Base-by-base conservation (phyloP, 345 rosid genomes). In the Citrus maxima region DNA sequence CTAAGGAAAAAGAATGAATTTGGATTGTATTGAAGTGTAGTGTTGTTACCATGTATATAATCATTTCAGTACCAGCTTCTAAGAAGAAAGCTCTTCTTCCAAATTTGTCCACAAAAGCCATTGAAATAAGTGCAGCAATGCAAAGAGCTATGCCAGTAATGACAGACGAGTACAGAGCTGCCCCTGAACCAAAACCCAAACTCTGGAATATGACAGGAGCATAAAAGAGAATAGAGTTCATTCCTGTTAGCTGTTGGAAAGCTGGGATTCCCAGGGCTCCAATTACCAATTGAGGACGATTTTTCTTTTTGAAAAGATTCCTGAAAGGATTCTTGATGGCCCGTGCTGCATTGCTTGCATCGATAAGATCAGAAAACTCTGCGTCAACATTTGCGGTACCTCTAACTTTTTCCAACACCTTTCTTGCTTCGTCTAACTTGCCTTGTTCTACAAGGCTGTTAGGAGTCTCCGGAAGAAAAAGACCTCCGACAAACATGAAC, bases 371-470 rank as follows among this genome's bases (percentile, higher is more conserved):
- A 2, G 81, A 87, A 74, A 91, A 88, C 84, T 94, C 96, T 0
- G 97, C 95, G 2, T 90, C 95, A 16, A 93, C 86, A 0, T 85
- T 93, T 32, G 72, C 60, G 18, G 97, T 93, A 19, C 96, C 98
- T 72, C 93, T 85, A 10, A 93, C 87, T 82, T 87, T 93, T 77
- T 89, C 87, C 74, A 93, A 82, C 7, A 94, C 88, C 9, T 28
- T 76, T 73, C 87, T 88, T 21, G 88, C 97, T 78, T 91, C 87
- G 5, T 93, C 96, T 8, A 89, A 62, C 76, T 74, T 90, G 16
- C 97, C 98, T 84, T 88, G 95, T 69, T 94, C 97, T 3, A 93
- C 91, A 5, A 94, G 91, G 80, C 95, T 91, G 86, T 93, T 93
- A 0, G 97, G 97, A 4, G 97, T 93, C 80, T 93, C 97, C 0